These are phyloP conservation scores for Phytophthora citricola DNA, from an alignment of 352 stramenopile genomes.

Conservation along the genomic window DNA sequence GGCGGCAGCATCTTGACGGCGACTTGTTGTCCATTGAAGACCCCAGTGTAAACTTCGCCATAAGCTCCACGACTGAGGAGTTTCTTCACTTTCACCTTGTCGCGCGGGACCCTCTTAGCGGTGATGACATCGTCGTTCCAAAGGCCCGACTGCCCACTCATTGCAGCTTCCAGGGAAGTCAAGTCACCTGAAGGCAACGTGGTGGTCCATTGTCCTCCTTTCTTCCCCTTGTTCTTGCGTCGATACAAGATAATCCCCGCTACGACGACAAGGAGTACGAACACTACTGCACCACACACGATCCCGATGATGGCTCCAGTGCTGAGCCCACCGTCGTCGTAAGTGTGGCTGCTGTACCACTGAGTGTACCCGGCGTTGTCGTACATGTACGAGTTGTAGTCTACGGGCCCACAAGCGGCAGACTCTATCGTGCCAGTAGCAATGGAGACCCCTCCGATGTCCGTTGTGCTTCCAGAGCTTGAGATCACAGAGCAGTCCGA, in stretches of 20 bases:
- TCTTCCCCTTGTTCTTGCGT: not conserved
- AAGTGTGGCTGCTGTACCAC: not conserved
- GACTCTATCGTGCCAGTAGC: too few relatives aligned
- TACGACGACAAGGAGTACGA: not conserved
- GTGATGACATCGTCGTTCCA: constrained; percentile 48
- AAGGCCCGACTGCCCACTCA: constrained; percentile 20
- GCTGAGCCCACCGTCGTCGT: constrained; percentile 1
- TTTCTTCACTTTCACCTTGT: constrained; percentile 29
- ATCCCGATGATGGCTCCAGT: constrained; percentile 11
- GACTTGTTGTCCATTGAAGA: constrained; percentile 40
- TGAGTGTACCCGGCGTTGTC: too few relatives aligned
- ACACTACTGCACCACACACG: constrained; percentile 1
- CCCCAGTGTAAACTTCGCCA: constrained; percentile 51
- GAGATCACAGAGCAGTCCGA: not conserved
- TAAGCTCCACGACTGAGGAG: constrained; percentile 49
- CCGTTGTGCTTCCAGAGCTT: too few relatives aligned
- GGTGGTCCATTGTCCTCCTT: constrained; percentile 4
- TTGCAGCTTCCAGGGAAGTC: constrained; percentile 8
- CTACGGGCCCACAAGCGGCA: too few relatives aligned
- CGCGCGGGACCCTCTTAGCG: constrained; percentile 34
- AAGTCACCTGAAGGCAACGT: constrained; percentile 10
- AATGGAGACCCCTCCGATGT: too few relatives aligned
- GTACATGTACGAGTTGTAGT: too few relatives aligned
- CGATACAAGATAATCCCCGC: not conserved
- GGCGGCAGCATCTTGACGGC: constrained; percentile 52